Conservation (phyloP, 176 grass and related monocot species). For the Triticum aestivum region IWGSC_CS_RefSeq_v2.1 NC_057807.1:71753568-71754067, state of each 20-base stretch:
- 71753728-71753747: slow-evolving; percentile 85
- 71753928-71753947: slow-evolving; percentile 50
- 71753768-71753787: slow-evolving; percentile 17
- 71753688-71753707: slow-evolving; percentile 67
- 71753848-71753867: slow-evolving; percentile 59
- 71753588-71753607: too few species aligned
- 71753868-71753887: slow-evolving; percentile 40
- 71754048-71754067: slow-evolving; percentile 72
- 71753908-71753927: slow-evolving; percentile 58
- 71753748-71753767: slow-evolving; percentile 52
- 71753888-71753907: slow-evolving; percentile 61
- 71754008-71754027: slow-evolving; percentile 67
- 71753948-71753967: slow-evolving; percentile 51
- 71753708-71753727: slow-evolving; percentile 87
- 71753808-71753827: slow-evolving; percentile 34
- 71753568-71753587: too few species aligned
- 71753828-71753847: slow-evolving; percentile 96
- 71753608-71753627: too few species aligned
- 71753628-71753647: too few species aligned
- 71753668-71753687: too few species aligned
- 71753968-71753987: slow-evolving; percentile 53
- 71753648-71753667: too few species aligned
- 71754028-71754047: slow-evolving; percentile 65
- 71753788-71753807: neutral
- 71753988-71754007: slow-evolving; percentile 44